Conservation (phyloP, 768 basidiomycete genomes). For the Podaxis sp. region DNA sequence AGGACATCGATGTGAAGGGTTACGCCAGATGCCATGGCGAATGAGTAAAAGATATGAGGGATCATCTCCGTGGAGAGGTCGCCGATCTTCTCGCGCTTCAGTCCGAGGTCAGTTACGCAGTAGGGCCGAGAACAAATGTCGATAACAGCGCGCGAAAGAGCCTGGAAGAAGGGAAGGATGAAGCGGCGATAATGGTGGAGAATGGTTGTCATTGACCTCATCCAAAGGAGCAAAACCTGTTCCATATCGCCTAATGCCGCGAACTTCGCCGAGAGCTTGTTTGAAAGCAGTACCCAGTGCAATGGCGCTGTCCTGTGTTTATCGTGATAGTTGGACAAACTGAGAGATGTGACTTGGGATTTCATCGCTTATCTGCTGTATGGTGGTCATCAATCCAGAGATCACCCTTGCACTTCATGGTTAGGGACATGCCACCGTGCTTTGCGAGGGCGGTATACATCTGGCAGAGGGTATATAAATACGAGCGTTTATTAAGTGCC, state of each 20-base stretch:
- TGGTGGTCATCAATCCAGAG: conserved; percentile 99
- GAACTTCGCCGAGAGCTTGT: conserved; percentile 89
- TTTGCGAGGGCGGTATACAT: conserved; percentile 99
- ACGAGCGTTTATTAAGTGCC: not conserved
- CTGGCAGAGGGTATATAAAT: conserved; percentile 36
- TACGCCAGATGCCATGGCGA: conserved; percentile 93
- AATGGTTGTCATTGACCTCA: conserved; percentile 56
- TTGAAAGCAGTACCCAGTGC: conserved; percentile 91
- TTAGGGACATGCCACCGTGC: conserved; percentile 91
- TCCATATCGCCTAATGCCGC: conserved; percentile 93
- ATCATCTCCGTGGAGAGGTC: conserved; percentile 98
- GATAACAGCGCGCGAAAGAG: conserved; percentile 92
- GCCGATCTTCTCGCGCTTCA: conserved; percentile 90
- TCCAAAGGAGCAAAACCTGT: conserved; percentile 96
- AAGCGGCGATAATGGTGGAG: conserved; percentile 8
- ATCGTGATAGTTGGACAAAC: conserved; percentile 18
- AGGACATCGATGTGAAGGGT: conserved; percentile 95
- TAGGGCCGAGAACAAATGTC: conserved; percentile 98
- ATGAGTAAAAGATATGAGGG: conserved; percentile 95
- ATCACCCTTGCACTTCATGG: conserved; percentile 91
- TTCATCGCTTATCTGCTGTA: conserved; percentile 82
- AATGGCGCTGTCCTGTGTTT: conserved; percentile 83
- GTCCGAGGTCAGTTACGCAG: conserved; percentile 88
- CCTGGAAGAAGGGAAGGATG: conserved; percentile 43
- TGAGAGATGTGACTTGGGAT: not conserved